phyloP scores from a whole-genome alignment of 2,329 filamentous ascomycete species.

The Fusarium foetens region DNA sequence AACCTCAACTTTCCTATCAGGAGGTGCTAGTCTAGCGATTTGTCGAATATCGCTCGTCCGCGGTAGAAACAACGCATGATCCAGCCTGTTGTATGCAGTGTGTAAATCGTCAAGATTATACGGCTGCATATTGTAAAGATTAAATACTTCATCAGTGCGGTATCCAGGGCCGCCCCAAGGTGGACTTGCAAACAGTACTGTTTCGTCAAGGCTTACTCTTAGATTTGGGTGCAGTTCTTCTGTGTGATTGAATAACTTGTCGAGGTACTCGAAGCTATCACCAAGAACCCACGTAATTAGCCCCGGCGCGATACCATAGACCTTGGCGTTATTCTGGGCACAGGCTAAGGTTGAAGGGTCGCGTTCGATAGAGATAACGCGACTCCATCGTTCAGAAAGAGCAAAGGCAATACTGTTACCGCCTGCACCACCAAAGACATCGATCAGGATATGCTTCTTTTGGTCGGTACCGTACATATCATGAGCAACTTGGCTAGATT shows the following conservation, averaged over 20 bases:
- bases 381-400: conserved; percentile 78
- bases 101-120: conserved; percentile 77
- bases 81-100: conserved; percentile 67
- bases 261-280: conserved; percentile 83
- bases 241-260: conserved; percentile 53
- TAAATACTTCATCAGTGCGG: conserved; percentile 74
- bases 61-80: conserved; percentile 82
- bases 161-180: conserved; percentile 71
- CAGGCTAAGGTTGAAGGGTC: conserved; percentile 84
- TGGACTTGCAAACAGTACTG: conserved; percentile 66
- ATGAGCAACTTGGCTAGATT: conserved; percentile 74
- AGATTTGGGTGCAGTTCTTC: conserved; percentile 53
- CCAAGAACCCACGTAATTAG: conserved; percentile 86
- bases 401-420: conserved; percentile 98
- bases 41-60: conserved; percentile 85
- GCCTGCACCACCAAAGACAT: conserved; percentile 90
- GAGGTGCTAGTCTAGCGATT: conserved; percentile 68
- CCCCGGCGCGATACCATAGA: conserved; percentile 80
- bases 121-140: conserved; percentile 86
- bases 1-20: conserved; percentile 71
- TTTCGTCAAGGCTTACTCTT: conserved; percentile 53
- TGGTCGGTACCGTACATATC: conserved; percentile 71
- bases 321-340: conserved; percentile 87
- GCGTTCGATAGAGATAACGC: conserved; percentile 89
- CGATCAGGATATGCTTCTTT: conserved; percentile 75